Evolutionary conservation across 179 eudicot species (phyloP), one percentile per base, ranked within the genome.

Genomic region (Silene noctiflora): DNA sequence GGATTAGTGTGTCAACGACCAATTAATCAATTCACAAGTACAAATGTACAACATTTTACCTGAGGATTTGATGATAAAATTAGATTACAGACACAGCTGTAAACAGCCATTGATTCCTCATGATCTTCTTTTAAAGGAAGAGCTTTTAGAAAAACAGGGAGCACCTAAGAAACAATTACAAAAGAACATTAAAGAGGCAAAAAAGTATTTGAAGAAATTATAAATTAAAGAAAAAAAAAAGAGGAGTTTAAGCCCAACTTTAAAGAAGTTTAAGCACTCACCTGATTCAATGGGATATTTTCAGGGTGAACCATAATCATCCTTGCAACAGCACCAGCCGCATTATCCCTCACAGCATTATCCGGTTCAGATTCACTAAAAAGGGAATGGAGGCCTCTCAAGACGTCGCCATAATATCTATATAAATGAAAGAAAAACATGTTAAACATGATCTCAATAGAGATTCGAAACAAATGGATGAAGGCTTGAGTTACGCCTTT

Each of bases 261-360:
- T n/a, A n/a, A n/a, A n/a, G n/a, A n/a, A 46, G 67, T 19, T 66
- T 44, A 73, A 8, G 53, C 22, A 73, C 76, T 16, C 21, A 93
- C 99, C 93, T 96, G 99, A 79, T 88, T 85, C 75, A 96, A 81
- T 9, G 99, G 99, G 65, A 91, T 81, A 59, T 88, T 80, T 79
- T 93, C 94, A 44, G 93, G 92, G 72, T 91, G 93, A 59, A 88
- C 92, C 91, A 91, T 90, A 39, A 96, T 90, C 98, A 96, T 96
- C 86, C 94, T 90, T 69, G 99, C 98, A 77, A 93, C 92, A 72
- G 99, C 99, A 85, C 99, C 97, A 27, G 99, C 96, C 60, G 97
- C 99, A 81, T 96, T 96, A 76, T 96, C 99, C 74, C 90, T 96
- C 77, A 91, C 99, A 19, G 98, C 99, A 89, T 89, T 82, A 79